These are phyloP conservation scores for Olyra latifolia DNA, from an alignment of 176 grass and related monocot genomes.

Conservation along the genomic window DNA sequence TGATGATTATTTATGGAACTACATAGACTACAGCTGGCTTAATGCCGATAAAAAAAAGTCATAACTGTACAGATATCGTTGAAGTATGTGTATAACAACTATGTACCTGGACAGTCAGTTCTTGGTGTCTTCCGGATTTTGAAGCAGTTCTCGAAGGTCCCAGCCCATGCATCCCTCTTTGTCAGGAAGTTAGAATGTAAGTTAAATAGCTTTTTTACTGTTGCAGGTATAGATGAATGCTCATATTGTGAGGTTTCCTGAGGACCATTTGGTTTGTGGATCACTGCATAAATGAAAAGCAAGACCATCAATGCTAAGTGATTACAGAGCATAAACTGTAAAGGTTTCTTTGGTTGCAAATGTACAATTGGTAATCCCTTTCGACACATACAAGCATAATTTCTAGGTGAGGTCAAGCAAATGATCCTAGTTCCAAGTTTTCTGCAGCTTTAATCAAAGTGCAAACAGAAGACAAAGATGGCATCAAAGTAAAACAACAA, in stretches of 20 bases:
- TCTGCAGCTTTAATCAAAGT: neutral
- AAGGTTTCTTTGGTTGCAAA: neutral
- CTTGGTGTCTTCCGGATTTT: constrained; percentile 62
- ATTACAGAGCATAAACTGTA: neutral
- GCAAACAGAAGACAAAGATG: neutral
- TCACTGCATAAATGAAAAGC: constrained; percentile 57
- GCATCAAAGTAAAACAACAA: neutral
- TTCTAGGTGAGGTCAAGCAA: neutral
- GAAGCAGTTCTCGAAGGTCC: constrained; percentile 76
- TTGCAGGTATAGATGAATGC: constrained; percentile 86
- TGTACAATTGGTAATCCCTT: neutral
- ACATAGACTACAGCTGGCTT: neutral
- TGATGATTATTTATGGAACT: neutral
- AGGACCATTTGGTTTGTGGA: constrained; percentile 77
- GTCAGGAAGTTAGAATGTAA: constrained; percentile 87
- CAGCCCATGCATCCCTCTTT: constrained; percentile 91
- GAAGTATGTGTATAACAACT: neutral
- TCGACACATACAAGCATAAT: neutral
- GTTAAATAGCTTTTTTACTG: constrained; percentile 86
- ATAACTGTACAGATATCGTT: neutral
- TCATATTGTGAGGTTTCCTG: constrained; percentile 60
- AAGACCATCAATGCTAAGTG: constrained; percentile 3
- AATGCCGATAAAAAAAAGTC: neutral
- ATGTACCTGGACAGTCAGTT: constrained; percentile 83
- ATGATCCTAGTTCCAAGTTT: neutral